Evolutionary conservation across 2,329 filamentous ascomycete species (phyloP).

Genomic region (Teratosphaeria viscida): DNA sequence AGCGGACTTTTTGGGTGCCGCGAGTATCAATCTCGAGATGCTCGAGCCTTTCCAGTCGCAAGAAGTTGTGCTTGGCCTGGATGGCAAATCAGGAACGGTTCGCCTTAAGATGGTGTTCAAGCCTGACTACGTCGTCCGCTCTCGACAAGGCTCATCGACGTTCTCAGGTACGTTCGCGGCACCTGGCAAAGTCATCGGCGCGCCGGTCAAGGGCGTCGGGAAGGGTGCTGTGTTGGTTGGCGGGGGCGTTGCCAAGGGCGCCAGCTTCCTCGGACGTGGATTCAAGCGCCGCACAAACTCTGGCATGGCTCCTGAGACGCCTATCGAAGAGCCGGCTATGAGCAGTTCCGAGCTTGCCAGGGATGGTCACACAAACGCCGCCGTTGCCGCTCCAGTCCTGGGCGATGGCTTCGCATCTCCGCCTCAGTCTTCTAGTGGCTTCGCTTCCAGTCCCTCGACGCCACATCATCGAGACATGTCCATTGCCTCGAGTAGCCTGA

Average conservation of each 20-base stretch:
- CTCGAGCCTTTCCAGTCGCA: constrained; percentile 78
- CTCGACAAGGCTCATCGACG: constrained; percentile 81
- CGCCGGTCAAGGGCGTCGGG: constrained; percentile 85
- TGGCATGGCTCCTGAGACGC: constrained; percentile 14
- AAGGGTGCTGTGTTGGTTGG: constrained; percentile 62
- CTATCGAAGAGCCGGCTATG: constrained; percentile 10
- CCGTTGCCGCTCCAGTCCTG: not conserved
- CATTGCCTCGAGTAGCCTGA: not conserved
- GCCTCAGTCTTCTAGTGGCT: constrained; percentile 8
- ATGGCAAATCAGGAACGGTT: constrained; percentile 81
- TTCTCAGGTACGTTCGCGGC: constrained; percentile 83
- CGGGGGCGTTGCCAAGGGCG: constrained; percentile 76
- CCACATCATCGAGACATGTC: constrained; percentile 34
- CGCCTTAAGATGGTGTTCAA: constrained; percentile 83
- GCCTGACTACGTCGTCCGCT: constrained; percentile 78
- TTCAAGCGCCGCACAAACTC: constrained; percentile 62
- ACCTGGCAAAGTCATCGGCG: constrained; percentile 84
- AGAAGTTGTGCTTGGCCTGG: constrained; percentile 63
- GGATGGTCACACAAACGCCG: constrained; percentile 7
- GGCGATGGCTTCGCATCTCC: not conserved
- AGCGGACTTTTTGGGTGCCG: constrained; percentile 76
- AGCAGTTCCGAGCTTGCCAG: constrained; percentile 7
- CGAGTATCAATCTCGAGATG: constrained; percentile 63
- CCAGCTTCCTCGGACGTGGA: constrained; percentile 79
- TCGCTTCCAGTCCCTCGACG: constrained; percentile 14